Conservation (phyloP, 805 yeast genomes). For the Saturnispora galanensis region DNA sequence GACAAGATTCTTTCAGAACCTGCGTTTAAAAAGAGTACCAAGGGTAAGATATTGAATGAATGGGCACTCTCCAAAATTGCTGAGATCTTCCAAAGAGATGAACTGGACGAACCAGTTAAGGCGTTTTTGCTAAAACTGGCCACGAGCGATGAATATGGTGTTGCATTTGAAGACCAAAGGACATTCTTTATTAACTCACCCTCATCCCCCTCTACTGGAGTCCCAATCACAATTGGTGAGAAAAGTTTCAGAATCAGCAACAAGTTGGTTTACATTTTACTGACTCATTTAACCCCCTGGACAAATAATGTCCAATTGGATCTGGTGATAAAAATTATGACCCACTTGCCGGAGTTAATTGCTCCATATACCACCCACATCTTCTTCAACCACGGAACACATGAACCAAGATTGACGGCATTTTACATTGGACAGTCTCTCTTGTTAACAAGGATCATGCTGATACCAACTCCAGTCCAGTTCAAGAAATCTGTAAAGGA, state of each 20-base stretch:
- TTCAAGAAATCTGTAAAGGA: constrained; percentile 12
- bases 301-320: constrained; percentile 57
- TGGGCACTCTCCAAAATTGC: constrained; percentile 53
- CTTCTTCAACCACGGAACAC: constrained; percentile 50
- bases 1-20: constrained; percentile 46
- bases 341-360: constrained; percentile 55
- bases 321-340: constrained; percentile 41
- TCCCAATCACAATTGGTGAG: constrained; percentile 36
- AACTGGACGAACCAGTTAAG: constrained; percentile 31
- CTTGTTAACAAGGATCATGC: constrained; percentile 49
- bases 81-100: constrained; percentile 32
- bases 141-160: constrained; percentile 41
- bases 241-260: constrained; percentile 54
- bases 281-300: constrained; percentile 71
- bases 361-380: constrained; percentile 58
- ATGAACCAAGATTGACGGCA: constrained; percentile 71
- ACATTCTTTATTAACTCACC: constrained; percentile 34
- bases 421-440: constrained; percentile 76
- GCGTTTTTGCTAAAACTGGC: constrained; percentile 40
- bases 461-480: constrained; percentile 41
- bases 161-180: constrained; percentile 37
- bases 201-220: constrained; percentile 27
- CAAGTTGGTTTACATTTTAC: constrained; percentile 50
- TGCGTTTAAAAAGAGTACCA: constrained; percentile 54
- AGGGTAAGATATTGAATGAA: constrained; percentile 71